Evolutionary conservation across 1,284 basidiomycete genomes (phyloP).

Genomic region (Taiwanofungus camphoratus): DNA sequence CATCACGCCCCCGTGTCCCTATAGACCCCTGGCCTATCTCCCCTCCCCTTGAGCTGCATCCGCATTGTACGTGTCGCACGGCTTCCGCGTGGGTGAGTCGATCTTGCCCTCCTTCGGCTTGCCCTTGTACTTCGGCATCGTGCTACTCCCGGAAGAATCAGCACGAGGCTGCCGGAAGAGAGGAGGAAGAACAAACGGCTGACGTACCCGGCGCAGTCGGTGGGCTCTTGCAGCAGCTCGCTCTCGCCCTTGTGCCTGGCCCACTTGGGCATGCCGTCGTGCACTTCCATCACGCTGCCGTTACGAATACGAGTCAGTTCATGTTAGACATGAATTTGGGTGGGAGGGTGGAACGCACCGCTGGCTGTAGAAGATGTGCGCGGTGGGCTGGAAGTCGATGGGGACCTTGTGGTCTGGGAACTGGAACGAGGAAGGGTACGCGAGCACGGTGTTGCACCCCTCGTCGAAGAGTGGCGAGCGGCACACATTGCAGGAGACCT

Average conservation of each 20-base stretch:
- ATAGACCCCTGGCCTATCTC: too few relatives aligned
- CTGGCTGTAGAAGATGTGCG: conserved; percentile 29
- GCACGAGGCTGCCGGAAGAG: background rate
- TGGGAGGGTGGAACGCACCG: conserved; percentile 10
- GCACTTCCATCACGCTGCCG: conserved; percentile 27
- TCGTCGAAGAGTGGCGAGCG: conserved; percentile 33
- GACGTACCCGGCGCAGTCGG: conserved; percentile 19
- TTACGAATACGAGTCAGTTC: background rate
- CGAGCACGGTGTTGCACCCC: conserved; percentile 29
- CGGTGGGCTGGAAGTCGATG: conserved; percentile 27
- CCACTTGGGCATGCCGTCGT: conserved; percentile 30
- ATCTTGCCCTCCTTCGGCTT: conserved; percentile 4
- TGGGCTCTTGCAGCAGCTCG: conserved; percentile 24
- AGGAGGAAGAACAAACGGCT: background rate
- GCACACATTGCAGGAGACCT: conserved; percentile 28
- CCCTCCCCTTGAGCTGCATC: too few relatives aligned
- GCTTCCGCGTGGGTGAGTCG: background rate
- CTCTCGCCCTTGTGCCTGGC: conserved; percentile 28
- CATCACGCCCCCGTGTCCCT: too few relatives aligned
- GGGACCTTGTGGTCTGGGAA: conserved; percentile 26
- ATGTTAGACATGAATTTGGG: background rate
- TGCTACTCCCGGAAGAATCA: conserved; percentile 10
- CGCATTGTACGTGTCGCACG: too few relatives aligned
- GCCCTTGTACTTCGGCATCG: conserved; percentile 24
- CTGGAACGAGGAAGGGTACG: conserved; percentile 28